Conservation (phyloP, 2,329 filamentous ascomycete genomes). For the Blastomyces silverae region DNA sequence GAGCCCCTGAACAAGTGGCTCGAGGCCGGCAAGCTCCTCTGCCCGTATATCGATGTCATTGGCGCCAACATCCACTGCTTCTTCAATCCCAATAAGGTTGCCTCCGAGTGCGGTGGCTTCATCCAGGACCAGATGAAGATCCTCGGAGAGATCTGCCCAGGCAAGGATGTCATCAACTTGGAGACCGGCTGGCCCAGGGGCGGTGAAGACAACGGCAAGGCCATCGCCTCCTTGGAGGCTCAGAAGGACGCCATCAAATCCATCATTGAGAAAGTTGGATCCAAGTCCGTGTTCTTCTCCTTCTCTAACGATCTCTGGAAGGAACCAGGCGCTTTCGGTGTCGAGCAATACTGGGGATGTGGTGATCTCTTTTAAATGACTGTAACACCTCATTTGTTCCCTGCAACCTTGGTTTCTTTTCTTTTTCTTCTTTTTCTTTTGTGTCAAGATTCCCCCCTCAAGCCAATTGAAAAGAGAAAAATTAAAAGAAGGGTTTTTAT, state of each 20-base stretch:
- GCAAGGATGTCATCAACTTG: constrained; percentile 69
- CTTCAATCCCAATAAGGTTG: constrained; percentile 69
- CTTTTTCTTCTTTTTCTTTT: background rate
- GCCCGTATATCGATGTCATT: constrained; percentile 66
- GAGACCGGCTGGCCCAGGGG: constrained; percentile 83
- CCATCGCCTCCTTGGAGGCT: constrained; percentile 59
- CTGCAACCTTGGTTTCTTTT: background rate
- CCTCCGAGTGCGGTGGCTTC: constrained; percentile 66
- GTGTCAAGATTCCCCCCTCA: background rate
- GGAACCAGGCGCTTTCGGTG: constrained; percentile 57
- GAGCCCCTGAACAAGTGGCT: constrained; percentile 78
- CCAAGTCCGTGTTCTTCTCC: constrained; percentile 72
- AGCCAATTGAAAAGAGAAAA: background rate
- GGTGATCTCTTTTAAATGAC: constrained; percentile 42
- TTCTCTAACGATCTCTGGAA: constrained; percentile 80
- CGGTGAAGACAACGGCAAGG: constrained; percentile 64
- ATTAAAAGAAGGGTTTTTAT: background rate
- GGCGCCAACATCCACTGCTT: constrained; percentile 87
- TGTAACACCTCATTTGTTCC: constrained; percentile 3
- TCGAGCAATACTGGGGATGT: constrained; percentile 78
- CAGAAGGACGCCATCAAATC: constrained; percentile 66
- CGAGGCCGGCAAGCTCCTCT: constrained; percentile 56
- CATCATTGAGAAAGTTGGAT: constrained; percentile 60
- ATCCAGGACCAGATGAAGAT: constrained; percentile 65
- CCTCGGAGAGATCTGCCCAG: constrained; percentile 62